Conservation (phyloP, 208 protist species). For the Sergeia podlipaevii region DNA sequence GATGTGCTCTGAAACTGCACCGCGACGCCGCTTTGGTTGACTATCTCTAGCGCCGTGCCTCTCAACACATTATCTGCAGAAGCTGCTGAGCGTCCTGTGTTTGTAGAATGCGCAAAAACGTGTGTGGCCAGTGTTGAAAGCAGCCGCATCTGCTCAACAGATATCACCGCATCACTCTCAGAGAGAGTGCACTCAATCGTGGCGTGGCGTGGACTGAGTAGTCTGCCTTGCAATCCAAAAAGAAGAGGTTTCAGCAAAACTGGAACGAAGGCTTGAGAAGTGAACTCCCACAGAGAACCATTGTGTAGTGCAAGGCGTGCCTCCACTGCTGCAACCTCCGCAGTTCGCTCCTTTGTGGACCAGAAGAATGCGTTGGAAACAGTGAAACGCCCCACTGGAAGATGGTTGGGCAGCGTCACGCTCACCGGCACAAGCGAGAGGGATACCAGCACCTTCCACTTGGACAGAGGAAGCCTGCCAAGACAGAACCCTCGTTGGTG, state of each 20-base stretch:
- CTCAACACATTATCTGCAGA: no score
- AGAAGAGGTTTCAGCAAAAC: slow-evolving; percentile 33
- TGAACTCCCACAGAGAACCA: slow-evolving; percentile 42
- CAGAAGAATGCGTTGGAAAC: slow-evolving; percentile 45
- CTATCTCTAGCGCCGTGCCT: no score
- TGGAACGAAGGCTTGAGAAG: slow-evolving; percentile 20
- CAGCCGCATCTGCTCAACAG: slow-evolving; percentile 17
- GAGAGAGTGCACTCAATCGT: slow-evolving; percentile 26
- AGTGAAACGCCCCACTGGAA: slow-evolving; percentile 33
- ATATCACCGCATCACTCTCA: slow-evolving; percentile 22
- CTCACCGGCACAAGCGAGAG: slow-evolving; percentile 44
- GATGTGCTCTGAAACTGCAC: no score
- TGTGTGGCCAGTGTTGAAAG: neutral
- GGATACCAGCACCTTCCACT: slow-evolving; percentile 49
- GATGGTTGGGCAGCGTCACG: slow-evolving; percentile 25
- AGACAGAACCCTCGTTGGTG: neutral
- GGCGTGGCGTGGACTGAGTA: slow-evolving; percentile 8
- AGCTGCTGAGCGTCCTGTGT: no score
- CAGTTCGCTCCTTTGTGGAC: slow-evolving; percentile 27
- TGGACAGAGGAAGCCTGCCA: slow-evolving; percentile 17
- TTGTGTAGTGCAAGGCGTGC: slow-evolving; percentile 46
- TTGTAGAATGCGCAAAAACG: neutral
- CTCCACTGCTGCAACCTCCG: slow-evolving; percentile 31
- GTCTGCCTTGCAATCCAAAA: slow-evolving; percentile 25
- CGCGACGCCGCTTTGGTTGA: no score